Evolutionary conservation across 495 filamentous ascomycete genomes (phyloP), one percentile per base, ranked within the genome.

Genomic region (Xylaria cubensis): DNA sequence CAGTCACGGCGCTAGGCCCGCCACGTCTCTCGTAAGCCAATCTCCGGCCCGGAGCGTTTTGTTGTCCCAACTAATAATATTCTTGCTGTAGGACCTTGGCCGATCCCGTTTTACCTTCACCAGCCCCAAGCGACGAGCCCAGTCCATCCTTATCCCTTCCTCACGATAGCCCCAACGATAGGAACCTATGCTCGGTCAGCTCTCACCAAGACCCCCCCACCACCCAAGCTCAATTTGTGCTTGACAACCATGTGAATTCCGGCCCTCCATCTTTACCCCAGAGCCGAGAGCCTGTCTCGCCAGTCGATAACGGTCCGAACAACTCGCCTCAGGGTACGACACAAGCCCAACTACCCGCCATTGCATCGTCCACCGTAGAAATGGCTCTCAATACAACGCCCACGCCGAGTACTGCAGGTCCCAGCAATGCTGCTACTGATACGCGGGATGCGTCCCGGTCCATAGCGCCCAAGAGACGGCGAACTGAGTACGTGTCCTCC

Each of bases 111-210:
- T 81, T 89, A 53, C 88, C 85, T 1, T 89, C 89, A 17, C 88
- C 88, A 51, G 83, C 86, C 21, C 84, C 86, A 4, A 90, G 85
- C 76, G 84, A 88, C 71, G 88, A 88, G 63, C 82, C 82, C 24
- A 87, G 84, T 72, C 84, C 84, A 41, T 78, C 73, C 64, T 51
- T 78, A 12, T 76, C 78, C 12, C 80, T 73, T 61, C 41, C 69
- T 21, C 72, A 65, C 53, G 77, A 77, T 63, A 83, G 78, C 42
- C 80, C 76, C 32, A 78, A 77, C 39, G 19, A 56, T 69, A 15
- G 42, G 21, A 53, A 53, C 65, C 5, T 56, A n/a, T 51, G 51
- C 21, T 9, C 63, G 42, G 26, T n/a, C 63, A 24, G 63, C 32
- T 36, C 70, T 53, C 56, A 36, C 56, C 61, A 42, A 21, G 41